Conservation (phyloP, 169 alveolate genomes). For the Plasmodium blacklocki region DNA sequence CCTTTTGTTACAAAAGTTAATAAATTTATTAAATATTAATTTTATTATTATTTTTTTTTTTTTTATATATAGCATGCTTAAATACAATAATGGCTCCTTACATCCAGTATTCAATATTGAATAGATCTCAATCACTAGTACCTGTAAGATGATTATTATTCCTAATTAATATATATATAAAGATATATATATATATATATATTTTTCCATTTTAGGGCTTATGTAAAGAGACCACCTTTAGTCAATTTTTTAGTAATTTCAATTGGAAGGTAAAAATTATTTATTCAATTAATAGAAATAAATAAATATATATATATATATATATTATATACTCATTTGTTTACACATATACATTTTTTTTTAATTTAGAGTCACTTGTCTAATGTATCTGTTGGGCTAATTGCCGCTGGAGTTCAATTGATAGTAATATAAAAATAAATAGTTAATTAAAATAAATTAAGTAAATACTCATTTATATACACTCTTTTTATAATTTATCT, state of each 20-base stretch:
- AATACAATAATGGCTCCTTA: constrained; percentile 68
- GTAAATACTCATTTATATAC: neutral
- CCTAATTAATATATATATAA: neutral
- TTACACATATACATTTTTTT: neutral
- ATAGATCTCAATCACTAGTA: constrained; percentile 56
- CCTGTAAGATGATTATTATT: constrained; percentile 32
- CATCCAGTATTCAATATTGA: constrained; percentile 46
- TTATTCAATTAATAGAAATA: neutral
- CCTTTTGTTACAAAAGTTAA: neutral
- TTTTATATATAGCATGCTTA: constrained; percentile 51
- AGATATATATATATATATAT: neutral
- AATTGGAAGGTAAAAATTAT: constrained; percentile 59
- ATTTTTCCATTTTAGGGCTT: constrained; percentile 34
- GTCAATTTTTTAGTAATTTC: constrained; percentile 41
- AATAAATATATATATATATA: neutral
- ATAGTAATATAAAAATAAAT: constrained; percentile 33
- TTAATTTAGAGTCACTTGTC: constrained; percentile 50
- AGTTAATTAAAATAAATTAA: neutral
- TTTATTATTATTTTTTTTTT: constrained; percentile 24
- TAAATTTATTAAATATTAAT: too few relatives aligned
- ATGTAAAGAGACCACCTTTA: constrained; percentile 44
- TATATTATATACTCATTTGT: too few relatives aligned
- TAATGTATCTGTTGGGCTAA: constrained; percentile 57
- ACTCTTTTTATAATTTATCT: neutral
- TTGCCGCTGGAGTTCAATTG: constrained; percentile 71